Evolutionary conservation across 805 yeast species (phyloP), one percentile per base, ranked within the genome.

Genomic region (Myxozyma geophila): DNA sequence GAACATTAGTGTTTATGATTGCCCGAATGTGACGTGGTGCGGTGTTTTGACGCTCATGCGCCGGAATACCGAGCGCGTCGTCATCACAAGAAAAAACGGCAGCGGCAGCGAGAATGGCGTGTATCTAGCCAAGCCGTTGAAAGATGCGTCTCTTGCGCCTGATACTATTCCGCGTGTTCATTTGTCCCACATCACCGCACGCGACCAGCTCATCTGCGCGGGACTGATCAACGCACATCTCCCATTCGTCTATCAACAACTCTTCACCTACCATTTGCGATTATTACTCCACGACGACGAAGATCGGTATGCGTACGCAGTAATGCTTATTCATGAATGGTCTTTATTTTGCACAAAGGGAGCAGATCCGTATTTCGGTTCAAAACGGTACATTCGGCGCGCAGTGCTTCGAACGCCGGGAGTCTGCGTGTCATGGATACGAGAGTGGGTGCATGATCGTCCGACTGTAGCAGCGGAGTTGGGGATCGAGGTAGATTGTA

Each of bases 11-110:
- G 62, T 58, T 9, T 66, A 52, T 33, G 69, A 66, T 54, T 66
- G 69, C 46, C 60, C 63, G 15, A 55, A 60, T 37, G 54, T 66
- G 23, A 56, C 66, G n/a, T 66, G 69, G 67, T 51, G 37, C 23
- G 48, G 62, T 19, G 54, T 61, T 13, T 36, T 53, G 13, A 44
- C 35, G 9, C 19, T 60, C 19, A 60, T 66, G 63, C 54, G 67
- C 9, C 56, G 67, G 13, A 65, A 65, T 33, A 36, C 52, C 37
- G 67, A 64, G 40, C 57, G 61, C 15, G 41, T 54, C 2, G 57
- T 19, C 12, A 50, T 49, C 7, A n/a, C 60, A 1, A 40, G 43
- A 5, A 10, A 19, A 6, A 37, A 35, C 28, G 28, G 28, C 28
- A 28, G 28, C 28, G 28, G 28, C 5, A 3, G 28, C 28, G 28